phyloP scores from a whole-genome alignment of 1,284 basidiomycete species.

The Ganoderma lucidum region DNA sequence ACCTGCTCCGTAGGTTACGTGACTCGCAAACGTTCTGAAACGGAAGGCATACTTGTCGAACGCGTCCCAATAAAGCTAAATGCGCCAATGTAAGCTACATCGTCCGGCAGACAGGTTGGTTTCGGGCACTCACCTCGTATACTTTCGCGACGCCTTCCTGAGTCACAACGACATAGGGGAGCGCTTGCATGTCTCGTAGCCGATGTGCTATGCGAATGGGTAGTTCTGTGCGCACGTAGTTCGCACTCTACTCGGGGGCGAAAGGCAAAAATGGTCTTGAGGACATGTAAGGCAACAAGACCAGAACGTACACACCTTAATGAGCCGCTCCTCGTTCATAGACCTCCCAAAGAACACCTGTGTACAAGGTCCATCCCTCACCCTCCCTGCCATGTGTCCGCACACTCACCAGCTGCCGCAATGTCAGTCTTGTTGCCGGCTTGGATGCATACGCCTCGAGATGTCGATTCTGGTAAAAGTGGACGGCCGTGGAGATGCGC shows the following conservation, averaged over 20 bases:
- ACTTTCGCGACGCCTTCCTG: slow-evolving; percentile 87
- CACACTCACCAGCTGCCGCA: slow-evolving; percentile 78
- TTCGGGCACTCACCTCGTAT: slow-evolving; percentile 71
- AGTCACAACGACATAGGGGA: slow-evolving; percentile 90
- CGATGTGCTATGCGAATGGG: slow-evolving; percentile 91
- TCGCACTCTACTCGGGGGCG: slow-evolving; percentile 68
- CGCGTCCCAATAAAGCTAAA: slow-evolving; percentile 81
- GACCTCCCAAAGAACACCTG: slow-evolving; percentile 78
- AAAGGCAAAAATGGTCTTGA: not conserved
- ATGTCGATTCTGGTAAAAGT: slow-evolving; percentile 89
- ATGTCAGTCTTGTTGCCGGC: slow-evolving; percentile 76
- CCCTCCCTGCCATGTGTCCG: slow-evolving; percentile 8
- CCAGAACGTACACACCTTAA: slow-evolving; percentile 59
- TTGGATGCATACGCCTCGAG: slow-evolving; percentile 84
- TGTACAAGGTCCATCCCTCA: not conserved
- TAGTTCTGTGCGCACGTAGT: slow-evolving; percentile 89
- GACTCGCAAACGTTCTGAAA: slow-evolving; percentile 23
- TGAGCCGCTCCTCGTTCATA: slow-evolving; percentile 77
- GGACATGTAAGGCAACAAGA: not conserved
- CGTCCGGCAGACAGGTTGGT: not conserved
- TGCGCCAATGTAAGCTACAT: slow-evolving; percentile 1
- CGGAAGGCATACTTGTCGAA: slow-evolving; percentile 72
- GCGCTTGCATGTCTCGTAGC: slow-evolving; percentile 84
- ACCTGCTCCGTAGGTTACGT: slow-evolving; percentile 51
- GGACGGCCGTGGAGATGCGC: slow-evolving; percentile 42